These are phyloP conservation scores for Xylariaceae sp. DNA, from an alignment of 2,329 filamentous ascomycete genomes.

Conservation along the genomic window DNA sequence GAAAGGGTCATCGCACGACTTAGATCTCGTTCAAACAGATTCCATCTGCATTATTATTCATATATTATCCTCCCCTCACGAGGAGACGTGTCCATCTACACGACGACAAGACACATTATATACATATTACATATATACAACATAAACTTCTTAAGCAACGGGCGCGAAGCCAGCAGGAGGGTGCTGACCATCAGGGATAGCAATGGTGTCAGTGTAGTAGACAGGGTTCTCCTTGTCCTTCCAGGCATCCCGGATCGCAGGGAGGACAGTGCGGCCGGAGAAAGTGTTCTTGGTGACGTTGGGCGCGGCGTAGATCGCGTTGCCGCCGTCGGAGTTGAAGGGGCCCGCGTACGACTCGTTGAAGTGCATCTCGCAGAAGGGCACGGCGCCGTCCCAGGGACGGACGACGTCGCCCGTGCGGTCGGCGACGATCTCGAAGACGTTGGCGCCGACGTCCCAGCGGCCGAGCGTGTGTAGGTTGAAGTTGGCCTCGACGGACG, in stretches of 20 bases:
- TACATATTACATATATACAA: neutral
- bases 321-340: slow-evolving; percentile 38
- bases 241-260: slow-evolving; percentile 37
- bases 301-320: slow-evolving; percentile 36
- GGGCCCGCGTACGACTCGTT: slow-evolving; percentile 51
- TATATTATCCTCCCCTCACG: too few species aligned
- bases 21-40: too few species aligned
- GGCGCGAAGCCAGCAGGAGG: slow-evolving; percentile 38
- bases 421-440: slow-evolving; percentile 56
- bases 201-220: slow-evolving; percentile 39
- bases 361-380: slow-evolving; percentile 42
- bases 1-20: too few species aligned
- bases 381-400: slow-evolving; percentile 32
- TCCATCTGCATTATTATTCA: too few species aligned
- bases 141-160: neutral
- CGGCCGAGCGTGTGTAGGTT: slow-evolving; percentile 62
- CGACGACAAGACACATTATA: neutral
- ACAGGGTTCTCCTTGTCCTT: slow-evolving; percentile 34
- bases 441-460: slow-evolving; percentile 67
- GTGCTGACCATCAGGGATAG: slow-evolving; percentile 39
- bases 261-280: slow-evolving; percentile 34
- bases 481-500: slow-evolving; percentile 67
- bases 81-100: neutral
- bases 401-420: slow-evolving; percentile 53
- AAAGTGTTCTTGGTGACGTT: slow-evolving; percentile 33